phyloP scores from a whole-genome alignment of 1,139 yeast genomes.

The Saccharomycopsis hybrid region DNA sequence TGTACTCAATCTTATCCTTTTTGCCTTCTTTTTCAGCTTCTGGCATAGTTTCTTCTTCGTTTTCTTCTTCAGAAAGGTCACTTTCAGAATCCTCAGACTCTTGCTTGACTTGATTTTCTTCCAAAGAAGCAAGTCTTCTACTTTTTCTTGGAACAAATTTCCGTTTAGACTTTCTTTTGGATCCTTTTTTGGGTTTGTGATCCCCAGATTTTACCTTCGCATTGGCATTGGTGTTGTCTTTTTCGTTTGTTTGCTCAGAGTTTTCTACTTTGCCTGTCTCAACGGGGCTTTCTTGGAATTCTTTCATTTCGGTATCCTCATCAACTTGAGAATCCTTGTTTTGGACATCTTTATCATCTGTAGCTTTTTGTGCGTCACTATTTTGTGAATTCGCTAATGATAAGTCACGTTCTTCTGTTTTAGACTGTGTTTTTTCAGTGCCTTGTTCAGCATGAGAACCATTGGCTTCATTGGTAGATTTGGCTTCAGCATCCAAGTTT shows the following conservation, averaged over 20 bases:
- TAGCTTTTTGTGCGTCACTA: too few species aligned
- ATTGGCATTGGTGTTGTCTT: not conserved
- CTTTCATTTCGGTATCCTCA: slow-evolving; percentile 4
- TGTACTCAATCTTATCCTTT: slow-evolving; percentile 10
- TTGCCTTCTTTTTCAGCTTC: not conserved
- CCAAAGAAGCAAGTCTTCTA: slow-evolving; percentile 11
- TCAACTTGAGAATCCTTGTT: not conserved
- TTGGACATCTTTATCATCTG: not conserved
- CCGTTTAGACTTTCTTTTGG: slow-evolving; percentile 8
- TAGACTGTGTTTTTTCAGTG: too few species aligned
- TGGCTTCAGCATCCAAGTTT: not conserved
- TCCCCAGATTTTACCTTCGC: not conserved
- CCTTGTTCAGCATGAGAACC: too few species aligned
- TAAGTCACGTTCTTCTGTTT: too few species aligned
- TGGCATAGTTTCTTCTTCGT: not conserved
- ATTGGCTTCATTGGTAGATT: not conserved
- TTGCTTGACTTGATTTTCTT: not conserved
- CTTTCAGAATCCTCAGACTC: slow-evolving; percentile 7
- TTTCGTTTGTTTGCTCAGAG: too few species aligned
- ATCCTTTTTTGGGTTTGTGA: slow-evolving; percentile 3
- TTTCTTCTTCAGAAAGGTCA: slow-evolving; percentile 3
- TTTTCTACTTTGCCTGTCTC: too few species aligned
- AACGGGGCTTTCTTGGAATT: not conserved
- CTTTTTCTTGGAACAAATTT: slow-evolving; percentile 17
- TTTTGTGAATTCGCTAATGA: too few species aligned